These are phyloP conservation scores for Amanita pallidorosea DNA, from an alignment of 768 basidiomycete species.

Conservation along the genomic window DNA sequence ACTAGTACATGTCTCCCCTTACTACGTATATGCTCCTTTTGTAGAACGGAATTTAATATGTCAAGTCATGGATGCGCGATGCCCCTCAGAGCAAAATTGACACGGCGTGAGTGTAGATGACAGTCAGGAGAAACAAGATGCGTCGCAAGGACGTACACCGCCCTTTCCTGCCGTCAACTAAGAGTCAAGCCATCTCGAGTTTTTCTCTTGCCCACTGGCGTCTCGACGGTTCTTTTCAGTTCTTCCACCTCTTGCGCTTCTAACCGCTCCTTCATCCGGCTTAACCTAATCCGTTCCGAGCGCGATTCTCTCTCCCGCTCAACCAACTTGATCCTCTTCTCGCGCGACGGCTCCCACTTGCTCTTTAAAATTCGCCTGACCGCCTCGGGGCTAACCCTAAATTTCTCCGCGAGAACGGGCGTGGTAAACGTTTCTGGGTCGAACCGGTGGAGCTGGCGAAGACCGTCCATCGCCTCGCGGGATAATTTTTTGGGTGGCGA, in stretches of 20 bases:
- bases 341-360: constrained; percentile 53
- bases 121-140: not conserved
- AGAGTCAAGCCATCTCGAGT: constrained; percentile 30
- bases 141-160: no score
- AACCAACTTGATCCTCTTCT: constrained; percentile 37
- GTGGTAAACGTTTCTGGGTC: constrained; percentile 59
- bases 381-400: constrained; percentile 74
- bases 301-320: constrained; percentile 38
- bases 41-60: not conserved
- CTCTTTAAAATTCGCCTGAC: constrained; percentile 72
- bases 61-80: not conserved
- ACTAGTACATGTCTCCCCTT: not conserved
- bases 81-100: not conserved
- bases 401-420: constrained; percentile 60
- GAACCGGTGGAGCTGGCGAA: constrained; percentile 53
- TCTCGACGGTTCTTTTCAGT: constrained; percentile 10
- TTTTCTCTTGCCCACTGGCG: not conserved
- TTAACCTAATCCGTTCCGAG: constrained; percentile 25
- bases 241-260: constrained; percentile 23
- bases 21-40: not conserved
- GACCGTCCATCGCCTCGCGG: constrained; percentile 73
- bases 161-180: constrained; percentile 1
- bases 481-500: constrained; percentile 71
- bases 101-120: not conserved
- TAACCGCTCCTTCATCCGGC: constrained; percentile 30